A percentile compares a stretch with the other conserved stretches of the same genome.
Evolutionary conservation across 768 basidiomycete species (phyloP).

Genomic region (Glaciozyma antarctica): DNA sequence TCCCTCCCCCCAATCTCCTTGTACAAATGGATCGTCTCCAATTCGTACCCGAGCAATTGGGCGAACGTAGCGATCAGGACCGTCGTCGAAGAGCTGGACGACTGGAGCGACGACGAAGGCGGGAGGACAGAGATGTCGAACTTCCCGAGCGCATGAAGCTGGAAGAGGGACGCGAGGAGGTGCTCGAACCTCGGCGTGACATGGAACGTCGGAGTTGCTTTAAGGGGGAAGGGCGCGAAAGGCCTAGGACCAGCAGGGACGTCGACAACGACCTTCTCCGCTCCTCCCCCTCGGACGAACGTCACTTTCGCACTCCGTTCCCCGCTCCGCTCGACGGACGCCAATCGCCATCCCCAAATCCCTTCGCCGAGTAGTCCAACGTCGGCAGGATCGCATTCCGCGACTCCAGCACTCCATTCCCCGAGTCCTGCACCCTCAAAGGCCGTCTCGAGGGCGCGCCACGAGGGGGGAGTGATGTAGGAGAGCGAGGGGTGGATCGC

Average conservation of each 20-base stretch:
- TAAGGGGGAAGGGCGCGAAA: slow-evolving; percentile 5
- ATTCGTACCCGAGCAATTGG: slow-evolving; percentile 12
- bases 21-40: slow-evolving; percentile 21
- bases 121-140: slow-evolving; percentile 26
- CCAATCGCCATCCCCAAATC: slow-evolving; percentile 12
- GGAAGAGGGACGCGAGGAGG: slow-evolving; percentile 21
- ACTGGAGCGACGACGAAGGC: not conserved
- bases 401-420: slow-evolving; percentile 1
- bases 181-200: slow-evolving; percentile 20
- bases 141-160: slow-evolving; percentile 14
- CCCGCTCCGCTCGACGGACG: not conserved
- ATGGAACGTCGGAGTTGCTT: not conserved
- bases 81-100: slow-evolving; percentile 18
- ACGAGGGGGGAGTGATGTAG: not conserved
- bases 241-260: slow-evolving; percentile 7
- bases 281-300: not conserved
- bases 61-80: slow-evolving; percentile 17
- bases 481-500: slow-evolving; percentile 16
- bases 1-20: slow-evolving; percentile 26
- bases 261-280: not conserved
- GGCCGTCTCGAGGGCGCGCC: slow-evolving; percentile 4
- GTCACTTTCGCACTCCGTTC: not conserved
- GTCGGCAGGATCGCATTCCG: not conserved
- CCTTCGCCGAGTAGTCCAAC: not conserved
- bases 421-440: slow-evolving; percentile 1